These are phyloP conservation scores for Wickerhamiella alocasiicola DNA, from an alignment of 805 yeast species.

Conservation along the genomic window DNA sequence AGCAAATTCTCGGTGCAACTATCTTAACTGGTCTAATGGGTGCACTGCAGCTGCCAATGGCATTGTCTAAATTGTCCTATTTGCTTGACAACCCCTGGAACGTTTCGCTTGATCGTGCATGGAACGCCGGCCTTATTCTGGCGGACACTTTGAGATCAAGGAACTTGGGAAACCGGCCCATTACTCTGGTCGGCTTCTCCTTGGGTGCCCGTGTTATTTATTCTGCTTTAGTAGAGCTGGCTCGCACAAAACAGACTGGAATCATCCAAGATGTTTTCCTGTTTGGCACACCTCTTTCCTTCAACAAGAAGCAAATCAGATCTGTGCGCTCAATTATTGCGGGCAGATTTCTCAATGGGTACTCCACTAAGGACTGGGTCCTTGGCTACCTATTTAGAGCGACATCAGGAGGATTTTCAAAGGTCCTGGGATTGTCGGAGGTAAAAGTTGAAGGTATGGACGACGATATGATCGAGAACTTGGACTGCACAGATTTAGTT, in stretches of 20 bases:
- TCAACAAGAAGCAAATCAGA: slow-evolving; percentile 62
- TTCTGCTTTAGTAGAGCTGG: slow-evolving; percentile 77
- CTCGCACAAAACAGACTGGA: slow-evolving; percentile 77
- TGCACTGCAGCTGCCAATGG: slow-evolving; percentile 86
- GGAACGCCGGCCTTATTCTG: slow-evolving; percentile 84
- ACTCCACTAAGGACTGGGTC: slow-evolving; percentile 88
- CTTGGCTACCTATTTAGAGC: slow-evolving; percentile 91
- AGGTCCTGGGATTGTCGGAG: slow-evolving; percentile 84
- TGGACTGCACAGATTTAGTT: slow-evolving; percentile 74
- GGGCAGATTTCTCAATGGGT: slow-evolving; percentile 83
- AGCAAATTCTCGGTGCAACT: slow-evolving; percentile 89
- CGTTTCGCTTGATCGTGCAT: slow-evolving; percentile 90
- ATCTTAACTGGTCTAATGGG: slow-evolving; percentile 82
- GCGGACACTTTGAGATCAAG: slow-evolving; percentile 85
- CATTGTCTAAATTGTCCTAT: slow-evolving; percentile 76
- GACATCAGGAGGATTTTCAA: slow-evolving; percentile 82
- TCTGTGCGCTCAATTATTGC: slow-evolving; percentile 76
- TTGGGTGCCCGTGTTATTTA: slow-evolving; percentile 85
- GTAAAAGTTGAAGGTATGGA: slow-evolving; percentile 28
- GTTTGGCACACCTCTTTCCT: slow-evolving; percentile 81
- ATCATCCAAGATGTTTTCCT: slow-evolving; percentile 76
- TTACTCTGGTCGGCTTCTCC: slow-evolving; percentile 85
- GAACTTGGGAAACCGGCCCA: slow-evolving; percentile 83
- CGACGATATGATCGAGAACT: slow-evolving; percentile 46
- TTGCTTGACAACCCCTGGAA: slow-evolving; percentile 95